Evolutionary conservation across 2,329 filamentous ascomycete species (phyloP).

Genomic region (Aspergillus cejpii): DNA sequence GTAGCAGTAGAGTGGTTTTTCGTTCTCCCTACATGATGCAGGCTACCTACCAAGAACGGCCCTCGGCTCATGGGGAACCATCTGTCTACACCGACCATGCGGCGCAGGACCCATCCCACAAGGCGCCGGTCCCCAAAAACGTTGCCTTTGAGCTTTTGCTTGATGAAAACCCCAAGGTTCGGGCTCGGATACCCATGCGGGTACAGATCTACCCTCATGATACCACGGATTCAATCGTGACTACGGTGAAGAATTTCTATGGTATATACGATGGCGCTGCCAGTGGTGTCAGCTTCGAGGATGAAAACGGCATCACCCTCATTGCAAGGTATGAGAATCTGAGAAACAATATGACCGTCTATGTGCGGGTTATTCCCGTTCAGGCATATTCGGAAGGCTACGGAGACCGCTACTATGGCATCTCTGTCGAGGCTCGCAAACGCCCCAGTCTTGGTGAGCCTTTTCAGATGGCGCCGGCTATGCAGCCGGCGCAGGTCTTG

Average conservation of each 20-base stretch:
- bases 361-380: conserved; percentile 71
- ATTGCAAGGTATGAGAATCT: conserved; percentile 98
- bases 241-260: conserved; percentile 98
- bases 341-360: conserved; percentile 82
- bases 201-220: conserved; percentile 91
- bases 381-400: conserved; percentile 47
- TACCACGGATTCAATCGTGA: conserved; percentile 94
- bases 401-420: conserved; percentile 40
- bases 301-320: conserved; percentile 77
- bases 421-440: conserved; percentile 49
- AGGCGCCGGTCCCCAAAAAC: conserved; percentile 48
- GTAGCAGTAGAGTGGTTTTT: conserved; percentile 26
- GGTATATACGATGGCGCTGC: conserved; percentile 78
- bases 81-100: conserved; percentile 23
- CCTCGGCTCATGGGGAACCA: conserved; percentile 30
- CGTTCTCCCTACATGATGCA: conserved; percentile 31
- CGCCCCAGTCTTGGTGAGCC: conserved; percentile 57
- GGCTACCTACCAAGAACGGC: conserved; percentile 31
- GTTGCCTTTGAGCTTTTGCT: conserved; percentile 59
- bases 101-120: conserved; percentile 34
- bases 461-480: conserved; percentile 56
- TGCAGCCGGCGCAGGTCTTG: conserved; percentile 44
- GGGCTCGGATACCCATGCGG: conserved; percentile 58
- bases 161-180: conserved; percentile 51
- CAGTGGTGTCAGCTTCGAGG: conserved; percentile 90